Evolutionary conservation across 352 stramenopile species (phyloP), one percentile per base, ranked within the genome.

Genomic region (Globisporangium canariense): DNA sequence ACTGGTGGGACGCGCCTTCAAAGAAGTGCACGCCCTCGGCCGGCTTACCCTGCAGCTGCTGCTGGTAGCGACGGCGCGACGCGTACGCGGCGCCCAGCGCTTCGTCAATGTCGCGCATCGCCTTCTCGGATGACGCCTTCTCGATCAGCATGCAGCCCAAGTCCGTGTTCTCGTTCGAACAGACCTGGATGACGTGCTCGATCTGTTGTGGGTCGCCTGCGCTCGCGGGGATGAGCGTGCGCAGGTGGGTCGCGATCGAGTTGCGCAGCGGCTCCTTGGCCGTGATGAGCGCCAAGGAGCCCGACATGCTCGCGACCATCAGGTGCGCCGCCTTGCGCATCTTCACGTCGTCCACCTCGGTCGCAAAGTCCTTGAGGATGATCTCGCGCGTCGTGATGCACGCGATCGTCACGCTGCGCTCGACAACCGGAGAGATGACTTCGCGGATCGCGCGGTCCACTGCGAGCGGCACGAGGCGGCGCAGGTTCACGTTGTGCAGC

Each of bases 341-440:
- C 77, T 98, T 99, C 7, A 86, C 84, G 61, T 96, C 87, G 62
- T 96, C 88, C 6, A 70, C 79, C 70, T 99, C 97, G 54, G 97
- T 98, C n/a, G 96, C 96, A 84, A 99, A 99, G 69, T 99, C 98
- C 72, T 99, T 99, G 3, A 98, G 81, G n/a, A 99, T 96, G 55
- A 99, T 92, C 70, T 99, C 96, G 38, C 87, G 85, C 25, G 96
- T 98, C 7, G 98, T 99, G 65, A 99, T 99, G 73, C 96, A 99
- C 40, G 97, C 98, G 75, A 99, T 99, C 5, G 96, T 99, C 22
- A 99, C 97, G 70, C 94, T 98, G 53, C 97, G 93, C 76, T 99
- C 97, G 20, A 99, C 97, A 25, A 99, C 97, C 7, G 97, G 96
- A 68, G 98, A 97, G 60, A 99, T 99, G 28, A 99, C 98, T 78